These are phyloP conservation scores for Aphanomyces invadans DNA, from an alignment of 352 stramenopile genomes.

Conservation along the genomic window DNA sequence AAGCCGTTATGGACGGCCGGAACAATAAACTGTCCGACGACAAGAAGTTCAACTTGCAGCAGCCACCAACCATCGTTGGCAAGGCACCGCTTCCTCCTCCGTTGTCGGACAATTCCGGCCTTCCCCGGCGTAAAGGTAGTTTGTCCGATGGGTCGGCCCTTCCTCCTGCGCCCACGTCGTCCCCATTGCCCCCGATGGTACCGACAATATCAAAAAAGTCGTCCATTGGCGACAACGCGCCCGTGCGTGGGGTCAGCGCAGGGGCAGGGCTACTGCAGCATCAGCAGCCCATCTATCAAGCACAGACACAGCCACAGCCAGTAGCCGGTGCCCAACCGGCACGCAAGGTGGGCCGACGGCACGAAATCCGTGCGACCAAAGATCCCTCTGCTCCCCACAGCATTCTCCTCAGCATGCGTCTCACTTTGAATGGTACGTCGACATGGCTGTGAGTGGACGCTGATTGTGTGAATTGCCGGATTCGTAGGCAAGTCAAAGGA, in stretches of 20 bases:
- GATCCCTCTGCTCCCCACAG: constrained; percentile 75
- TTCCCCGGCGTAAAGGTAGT: not conserved
- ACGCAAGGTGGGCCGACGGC: constrained; percentile 54
- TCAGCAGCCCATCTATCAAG: not conserved
- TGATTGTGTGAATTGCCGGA: too few relatives aligned
- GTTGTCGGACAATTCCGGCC: not conserved
- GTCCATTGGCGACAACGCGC: not conserved
- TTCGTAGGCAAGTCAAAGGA: constrained; percentile 91
- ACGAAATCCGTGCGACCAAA: constrained; percentile 77
- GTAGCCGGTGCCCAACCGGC: not conserved
- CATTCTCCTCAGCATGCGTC: constrained; percentile 84
- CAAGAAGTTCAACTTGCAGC: constrained; percentile 12
- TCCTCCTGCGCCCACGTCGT: not conserved
- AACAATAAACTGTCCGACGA: constrained; percentile 10
- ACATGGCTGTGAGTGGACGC: too few relatives aligned
- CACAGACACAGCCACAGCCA: not conserved
- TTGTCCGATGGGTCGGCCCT: not conserved
- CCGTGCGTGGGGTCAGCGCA: not conserved
- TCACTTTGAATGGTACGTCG: constrained; percentile 53
- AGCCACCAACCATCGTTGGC: not conserved
- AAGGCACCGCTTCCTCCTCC: not conserved
- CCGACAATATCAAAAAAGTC: constrained; percentile 5
- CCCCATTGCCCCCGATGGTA: not conserved
- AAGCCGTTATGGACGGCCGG: constrained; percentile 10
- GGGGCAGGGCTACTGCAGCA: not conserved